These are phyloP conservation scores for Beta macrorhiza DNA, from an alignment of 179 eudicot genomes.

Conservation along the genomic window DNA sequence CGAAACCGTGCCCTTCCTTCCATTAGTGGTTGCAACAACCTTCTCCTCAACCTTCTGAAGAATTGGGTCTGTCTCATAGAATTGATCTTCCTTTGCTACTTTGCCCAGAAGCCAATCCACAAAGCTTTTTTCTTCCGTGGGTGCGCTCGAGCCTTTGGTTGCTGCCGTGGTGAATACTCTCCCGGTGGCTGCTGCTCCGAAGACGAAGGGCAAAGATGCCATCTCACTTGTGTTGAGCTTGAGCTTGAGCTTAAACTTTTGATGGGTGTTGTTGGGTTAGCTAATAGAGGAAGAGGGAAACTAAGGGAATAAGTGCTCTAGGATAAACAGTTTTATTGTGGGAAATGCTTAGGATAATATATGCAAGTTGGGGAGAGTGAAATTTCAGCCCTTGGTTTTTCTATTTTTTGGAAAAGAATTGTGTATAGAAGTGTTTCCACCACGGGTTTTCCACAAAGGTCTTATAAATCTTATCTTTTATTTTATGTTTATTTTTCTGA, in stretches of 20 bases:
- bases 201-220: constrained; percentile 65
- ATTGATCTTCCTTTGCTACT: constrained; percentile 62
- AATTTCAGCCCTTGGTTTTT: constrained; percentile 31
- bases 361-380: constrained; percentile 15
- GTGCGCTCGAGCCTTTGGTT: constrained; percentile 45
- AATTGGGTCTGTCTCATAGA: constrained; percentile 79
- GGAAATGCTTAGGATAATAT: constrained; percentile 22
- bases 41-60: constrained; percentile 70
- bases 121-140: constrained; percentile 62
- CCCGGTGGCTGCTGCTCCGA: constrained; percentile 38
- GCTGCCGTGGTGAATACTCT: constrained; percentile 56
- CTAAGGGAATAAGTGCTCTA: constrained; percentile 1
- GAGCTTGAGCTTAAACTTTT: background rate
- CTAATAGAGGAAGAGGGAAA: background rate
- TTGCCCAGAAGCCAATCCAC: constrained; percentile 68
- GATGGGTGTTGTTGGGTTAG: background rate
- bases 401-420: background rate
- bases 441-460: constrained; percentile 67
- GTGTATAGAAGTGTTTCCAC: constrained; percentile 41
- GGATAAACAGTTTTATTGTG: constrained; percentile 14
- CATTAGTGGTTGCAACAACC: constrained; percentile 29
- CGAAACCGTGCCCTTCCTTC: constrained; percentile 45
- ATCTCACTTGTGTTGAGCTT: constrained; percentile 21
- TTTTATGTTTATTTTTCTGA: background rate
- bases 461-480: constrained; percentile 46